phyloP scores from a whole-genome alignment of 2,329 filamentous ascomycete genomes.

The Epichloe aotearoae region DNA sequence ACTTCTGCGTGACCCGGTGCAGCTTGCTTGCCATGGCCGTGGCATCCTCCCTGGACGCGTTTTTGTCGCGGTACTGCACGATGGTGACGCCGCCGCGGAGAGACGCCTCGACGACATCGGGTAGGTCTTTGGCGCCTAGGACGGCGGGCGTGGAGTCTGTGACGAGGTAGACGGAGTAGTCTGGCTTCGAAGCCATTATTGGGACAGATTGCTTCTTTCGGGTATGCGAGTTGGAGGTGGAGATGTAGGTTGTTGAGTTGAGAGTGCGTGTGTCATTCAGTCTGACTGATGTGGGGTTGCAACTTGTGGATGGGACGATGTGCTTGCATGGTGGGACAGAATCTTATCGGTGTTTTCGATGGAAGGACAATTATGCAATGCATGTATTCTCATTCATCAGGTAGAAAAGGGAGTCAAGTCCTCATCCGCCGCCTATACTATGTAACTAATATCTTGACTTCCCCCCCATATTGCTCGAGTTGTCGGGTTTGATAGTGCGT shows the following conservation, averaged over 20 bases:
- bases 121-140: slow-evolving; percentile 57
- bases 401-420: no score
- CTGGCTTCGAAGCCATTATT: slow-evolving; percentile 23
- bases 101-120: slow-evolving; percentile 60
- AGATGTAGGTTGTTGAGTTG: not conserved
- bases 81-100: slow-evolving; percentile 69
- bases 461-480: no score
- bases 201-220: no score
- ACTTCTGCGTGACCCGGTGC: slow-evolving; percentile 53
- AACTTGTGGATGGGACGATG: no score
- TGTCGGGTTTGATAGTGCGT: no score
- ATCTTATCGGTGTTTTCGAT: no score
- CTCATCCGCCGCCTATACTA: no score
- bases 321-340: no score
- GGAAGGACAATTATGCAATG: no score
- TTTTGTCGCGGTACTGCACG: slow-evolving; percentile 87
- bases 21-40: slow-evolving; percentile 58
- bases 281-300: no score
- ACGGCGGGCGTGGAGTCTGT: slow-evolving; percentile 86
- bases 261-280: not conserved
- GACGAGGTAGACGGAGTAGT: slow-evolving; percentile 81
- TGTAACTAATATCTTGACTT: no score
- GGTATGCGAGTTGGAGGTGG: not conserved
- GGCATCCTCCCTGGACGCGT: slow-evolving; percentile 56
- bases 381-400: no score